Conservation (phyloP, 2,329 filamentous ascomycete genomes). For the Penicillium sp. region DNA sequence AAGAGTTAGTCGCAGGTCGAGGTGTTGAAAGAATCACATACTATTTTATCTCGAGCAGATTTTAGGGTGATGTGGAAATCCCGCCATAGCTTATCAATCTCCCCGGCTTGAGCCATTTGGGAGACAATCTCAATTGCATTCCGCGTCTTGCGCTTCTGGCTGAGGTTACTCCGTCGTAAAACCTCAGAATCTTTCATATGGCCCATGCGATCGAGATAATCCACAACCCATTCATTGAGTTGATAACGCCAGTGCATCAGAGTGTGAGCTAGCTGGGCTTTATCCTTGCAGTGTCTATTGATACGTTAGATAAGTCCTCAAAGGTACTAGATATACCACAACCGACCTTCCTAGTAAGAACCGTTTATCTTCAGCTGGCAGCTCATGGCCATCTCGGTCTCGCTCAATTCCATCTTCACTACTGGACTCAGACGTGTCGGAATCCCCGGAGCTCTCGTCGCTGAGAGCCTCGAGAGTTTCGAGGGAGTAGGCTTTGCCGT, state of each 20-base stretch:
- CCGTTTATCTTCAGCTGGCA: conserved; percentile 44
- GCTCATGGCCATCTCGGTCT: conserved; percentile 44
- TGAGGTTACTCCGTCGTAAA: conserved; percentile 58
- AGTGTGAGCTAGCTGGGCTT: conserved; percentile 65
- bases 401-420: conserved; percentile 34
- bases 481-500: conserved; percentile 62
- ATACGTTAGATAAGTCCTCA: not conserved
- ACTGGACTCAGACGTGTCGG: conserved; percentile 29
- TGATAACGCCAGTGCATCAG: conserved; percentile 72
- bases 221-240: conserved; percentile 67
- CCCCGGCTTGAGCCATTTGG: conserved; percentile 56
- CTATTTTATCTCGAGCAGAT: conserved; percentile 51
- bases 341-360: conserved; percentile 53
- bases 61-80: conserved; percentile 63
- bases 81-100: conserved; percentile 58
- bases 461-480: conserved; percentile 61
- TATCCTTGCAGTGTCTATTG: conserved; percentile 53
- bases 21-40: conserved; percentile 14
- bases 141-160: conserved; percentile 54
- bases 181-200: conserved; percentile 57
- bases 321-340: no score
- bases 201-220: conserved; percentile 56
- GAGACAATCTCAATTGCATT: conserved; percentile 62
- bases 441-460: conserved; percentile 43
- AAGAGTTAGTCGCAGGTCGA: not conserved